Percentiles rank a stretch among this genome's conserved stretches.
phyloP scores from a whole-genome alignment of 805 yeast genomes.

The Candida silvatica region DNA sequence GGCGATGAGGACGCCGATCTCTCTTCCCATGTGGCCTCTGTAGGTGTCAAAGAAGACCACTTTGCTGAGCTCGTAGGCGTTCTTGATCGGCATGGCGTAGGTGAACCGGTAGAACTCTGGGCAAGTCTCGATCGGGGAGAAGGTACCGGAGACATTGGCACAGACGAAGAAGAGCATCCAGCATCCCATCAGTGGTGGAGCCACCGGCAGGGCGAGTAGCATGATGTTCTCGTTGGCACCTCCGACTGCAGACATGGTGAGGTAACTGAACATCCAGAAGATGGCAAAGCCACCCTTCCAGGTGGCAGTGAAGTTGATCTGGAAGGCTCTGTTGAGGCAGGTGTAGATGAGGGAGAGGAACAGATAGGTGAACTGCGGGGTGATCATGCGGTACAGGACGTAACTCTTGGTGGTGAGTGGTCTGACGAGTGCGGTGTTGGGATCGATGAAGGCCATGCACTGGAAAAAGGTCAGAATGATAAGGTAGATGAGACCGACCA shows the following conservation, averaged over 20 bases:
- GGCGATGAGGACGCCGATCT: conserved; percentile 14
- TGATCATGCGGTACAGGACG: conserved; percentile 40
- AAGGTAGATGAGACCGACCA: conserved; percentile 67
- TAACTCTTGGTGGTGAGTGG: conserved; percentile 34
- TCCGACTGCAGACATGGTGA: conserved; percentile 73
- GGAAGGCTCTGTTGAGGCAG: conserved; percentile 59
- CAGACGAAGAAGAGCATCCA: conserved; percentile 70
- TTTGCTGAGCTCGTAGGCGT: conserved; percentile 52
- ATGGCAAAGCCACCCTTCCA: conserved; percentile 66
- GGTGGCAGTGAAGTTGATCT: conserved; percentile 45
- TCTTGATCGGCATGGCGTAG: conserved; percentile 61
- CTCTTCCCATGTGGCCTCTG: conserved; percentile 33
- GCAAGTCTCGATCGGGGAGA: conserved; percentile 51
- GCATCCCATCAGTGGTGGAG: conserved; percentile 61
- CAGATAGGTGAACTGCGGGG: conserved; percentile 44
- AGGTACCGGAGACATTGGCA: conserved; percentile 59
- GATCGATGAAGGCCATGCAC: conserved; percentile 46
- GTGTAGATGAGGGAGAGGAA: conserved; percentile 50
- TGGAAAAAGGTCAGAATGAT: conserved; percentile 69
- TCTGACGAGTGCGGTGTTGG: conserved; percentile 42
- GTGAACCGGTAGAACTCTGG: conserved; percentile 56
- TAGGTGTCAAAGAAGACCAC: conserved; percentile 50
- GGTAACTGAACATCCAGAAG: conserved; percentile 59
- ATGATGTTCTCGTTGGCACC: conserved; percentile 63
- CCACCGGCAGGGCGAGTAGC: conserved; percentile 36